phyloP scores from a whole-genome alignment of 306 rosid genomes.

The Herpetospermum pedunculosum region DNA sequence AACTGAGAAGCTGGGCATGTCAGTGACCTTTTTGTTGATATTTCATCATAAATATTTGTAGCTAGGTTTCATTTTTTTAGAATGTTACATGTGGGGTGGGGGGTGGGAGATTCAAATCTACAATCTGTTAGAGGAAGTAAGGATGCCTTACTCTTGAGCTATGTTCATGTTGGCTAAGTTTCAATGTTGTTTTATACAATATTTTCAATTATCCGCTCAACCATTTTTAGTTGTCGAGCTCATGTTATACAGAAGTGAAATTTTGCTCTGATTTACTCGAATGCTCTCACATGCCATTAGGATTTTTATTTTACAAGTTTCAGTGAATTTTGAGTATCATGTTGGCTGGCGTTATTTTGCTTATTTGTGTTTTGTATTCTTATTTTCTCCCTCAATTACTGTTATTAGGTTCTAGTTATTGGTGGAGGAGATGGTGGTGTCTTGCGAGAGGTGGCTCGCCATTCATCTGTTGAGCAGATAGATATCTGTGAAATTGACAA shows the following conservation, averaged over 20 bases:
- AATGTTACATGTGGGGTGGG: too few species aligned
- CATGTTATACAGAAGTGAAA: not conserved
- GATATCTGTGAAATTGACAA: slow-evolving; percentile 97
- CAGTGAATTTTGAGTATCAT: not conserved
- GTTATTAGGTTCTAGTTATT: slow-evolving; percentile 76
- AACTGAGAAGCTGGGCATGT: not conserved
- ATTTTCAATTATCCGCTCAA: not conserved
- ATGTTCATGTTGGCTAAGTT: not conserved
- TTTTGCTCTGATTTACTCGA: not conserved
- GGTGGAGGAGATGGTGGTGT: slow-evolving; percentile 99
- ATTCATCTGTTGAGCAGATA: slow-evolving; percentile 66
- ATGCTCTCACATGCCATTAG: not conserved
- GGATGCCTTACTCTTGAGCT: too few species aligned
- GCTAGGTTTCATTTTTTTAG: too few species aligned
- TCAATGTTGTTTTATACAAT: not conserved
- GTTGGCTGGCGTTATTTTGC: not conserved
- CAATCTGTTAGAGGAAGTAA: not conserved
- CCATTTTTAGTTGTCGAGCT: not conserved
- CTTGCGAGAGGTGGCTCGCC: slow-evolving; percentile 87
- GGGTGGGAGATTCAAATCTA: not conserved
- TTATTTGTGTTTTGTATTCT: not conserved
- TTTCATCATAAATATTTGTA: not conserved
- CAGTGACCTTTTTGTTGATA: not conserved
- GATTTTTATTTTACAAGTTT: not conserved
- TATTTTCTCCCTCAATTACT: slow-evolving; percentile 12